A percentile compares a stretch with the other conserved stretches of the same genome.
phyloP scores from a whole-genome alignment of 805 yeast genomes.

The Ogataea saltuana region DNA sequence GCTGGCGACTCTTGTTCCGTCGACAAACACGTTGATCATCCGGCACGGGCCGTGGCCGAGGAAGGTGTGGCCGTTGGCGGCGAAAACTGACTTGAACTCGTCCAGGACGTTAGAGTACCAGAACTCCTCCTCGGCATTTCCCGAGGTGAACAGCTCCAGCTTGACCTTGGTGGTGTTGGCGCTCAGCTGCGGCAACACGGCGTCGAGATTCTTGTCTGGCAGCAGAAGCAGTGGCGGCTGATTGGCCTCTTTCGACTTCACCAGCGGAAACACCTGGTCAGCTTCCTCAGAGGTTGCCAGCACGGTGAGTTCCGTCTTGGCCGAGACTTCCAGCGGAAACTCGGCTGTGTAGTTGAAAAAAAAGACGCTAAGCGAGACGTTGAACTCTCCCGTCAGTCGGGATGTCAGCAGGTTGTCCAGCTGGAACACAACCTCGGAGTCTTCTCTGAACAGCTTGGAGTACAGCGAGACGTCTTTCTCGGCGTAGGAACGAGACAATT shows the following conservation, averaged over 20 bases:
- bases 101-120: slow-evolving; percentile 72
- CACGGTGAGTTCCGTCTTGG: slow-evolving; percentile 25
- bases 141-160: slow-evolving; percentile 64
- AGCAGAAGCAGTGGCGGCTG: slow-evolving; percentile 49
- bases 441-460: slow-evolving; percentile 47
- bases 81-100: slow-evolving; percentile 42
- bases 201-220: slow-evolving; percentile 41
- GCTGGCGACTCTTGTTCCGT: slow-evolving; percentile 59
- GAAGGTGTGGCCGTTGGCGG: slow-evolving; percentile 40
- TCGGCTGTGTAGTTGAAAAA: slow-evolving; percentile 42
- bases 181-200: slow-evolving; percentile 47
- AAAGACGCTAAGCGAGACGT: slow-evolving; percentile 49
- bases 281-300: slow-evolving; percentile 37
- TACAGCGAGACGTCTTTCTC: slow-evolving; percentile 68
- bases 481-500: slow-evolving; percentile 45
- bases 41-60: slow-evolving; percentile 74
- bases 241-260: slow-evolving; percentile 22
- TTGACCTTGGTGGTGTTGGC: slow-evolving; percentile 60
- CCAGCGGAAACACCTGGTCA: slow-evolving; percentile 41
- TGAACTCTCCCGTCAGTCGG: slow-evolving; percentile 60
- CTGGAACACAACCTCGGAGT: slow-evolving; percentile 50
- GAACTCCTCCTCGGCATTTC: slow-evolving; percentile 79
- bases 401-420: slow-evolving; percentile 63
- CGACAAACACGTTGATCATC: slow-evolving; percentile 59
- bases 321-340: not conserved